phyloP scores from a whole-genome alignment of 2,329 filamentous ascomycete genomes.

The Fusarium verticillioides region DNA sequence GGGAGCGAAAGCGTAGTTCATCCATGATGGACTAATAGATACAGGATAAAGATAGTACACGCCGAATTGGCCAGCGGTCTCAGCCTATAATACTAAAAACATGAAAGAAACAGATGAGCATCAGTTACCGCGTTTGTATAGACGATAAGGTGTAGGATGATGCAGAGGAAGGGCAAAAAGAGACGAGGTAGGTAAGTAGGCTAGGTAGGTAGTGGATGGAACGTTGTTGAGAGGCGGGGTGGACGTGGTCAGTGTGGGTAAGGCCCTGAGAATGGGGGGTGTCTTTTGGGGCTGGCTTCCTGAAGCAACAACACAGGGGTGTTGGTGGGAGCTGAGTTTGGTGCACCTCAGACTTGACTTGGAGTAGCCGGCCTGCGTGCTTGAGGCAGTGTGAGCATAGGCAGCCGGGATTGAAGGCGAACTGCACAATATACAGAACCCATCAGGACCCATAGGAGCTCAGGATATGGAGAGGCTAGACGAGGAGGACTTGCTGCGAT shows the following conservation, averaged over 20 bases:
- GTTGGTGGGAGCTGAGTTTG: constrained; percentile 23
- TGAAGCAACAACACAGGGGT: constrained; percentile 34
- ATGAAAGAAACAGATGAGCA: constrained; percentile 49
- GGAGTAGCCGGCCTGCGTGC: constrained; percentile 11
- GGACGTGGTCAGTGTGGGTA: constrained; percentile 46
- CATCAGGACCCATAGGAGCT: not conserved
- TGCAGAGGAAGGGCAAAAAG: constrained; percentile 40
- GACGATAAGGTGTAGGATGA: constrained; percentile 30
- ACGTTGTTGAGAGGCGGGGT: constrained; percentile 49
- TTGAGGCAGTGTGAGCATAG: constrained; percentile 19
- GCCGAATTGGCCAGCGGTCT: constrained; percentile 52
- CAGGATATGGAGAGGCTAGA: constrained; percentile 3
- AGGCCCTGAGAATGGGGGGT: constrained; percentile 37
- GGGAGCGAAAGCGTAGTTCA: constrained; percentile 80
- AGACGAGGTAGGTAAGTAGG: constrained; percentile 39
- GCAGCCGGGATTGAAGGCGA: constrained; percentile 4
- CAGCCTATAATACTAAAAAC: constrained; percentile 50
- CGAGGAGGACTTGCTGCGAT: constrained; percentile 5
- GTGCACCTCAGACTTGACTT: constrained; percentile 26
- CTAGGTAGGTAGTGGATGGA: constrained; percentile 41
- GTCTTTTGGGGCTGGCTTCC: constrained; percentile 33
- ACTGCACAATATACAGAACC: constrained; percentile 9
- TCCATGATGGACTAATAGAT: constrained; percentile 67
- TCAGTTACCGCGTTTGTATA: constrained; percentile 43
- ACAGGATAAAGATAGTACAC: constrained; percentile 55